Evolutionary conservation across 179 eudicot species (phyloP).

Genomic region (Dionaea muscipula): DNA sequence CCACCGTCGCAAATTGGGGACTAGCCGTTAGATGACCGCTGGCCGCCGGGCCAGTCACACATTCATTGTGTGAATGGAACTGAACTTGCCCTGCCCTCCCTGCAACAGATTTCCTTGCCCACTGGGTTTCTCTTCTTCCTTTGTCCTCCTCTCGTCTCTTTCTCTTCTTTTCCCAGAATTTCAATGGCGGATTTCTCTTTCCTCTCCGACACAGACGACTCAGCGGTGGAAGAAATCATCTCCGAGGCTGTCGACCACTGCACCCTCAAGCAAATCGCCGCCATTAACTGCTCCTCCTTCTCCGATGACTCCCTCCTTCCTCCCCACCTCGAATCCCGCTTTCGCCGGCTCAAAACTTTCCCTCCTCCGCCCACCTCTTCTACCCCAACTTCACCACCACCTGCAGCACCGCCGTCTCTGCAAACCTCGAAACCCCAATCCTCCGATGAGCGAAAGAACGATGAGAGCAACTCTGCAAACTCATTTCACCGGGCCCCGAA

Average conservation of each 20-base stretch:
- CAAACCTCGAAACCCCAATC: not conserved
- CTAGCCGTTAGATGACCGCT: too few relatives aligned
- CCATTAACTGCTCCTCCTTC: slow-evolving; percentile 58
- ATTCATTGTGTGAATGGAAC: too few relatives aligned
- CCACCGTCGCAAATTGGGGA: too few relatives aligned
- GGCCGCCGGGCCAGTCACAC: too few relatives aligned
- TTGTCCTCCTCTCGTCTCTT: too few relatives aligned
- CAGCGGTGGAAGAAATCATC: slow-evolving; percentile 55
- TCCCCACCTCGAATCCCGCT: slow-evolving; percentile 65
- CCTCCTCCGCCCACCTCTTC: slow-evolving; percentile 48
- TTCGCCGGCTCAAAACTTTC: slow-evolving; percentile 67
- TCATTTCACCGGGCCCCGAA: not conserved
- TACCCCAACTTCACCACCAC: slow-evolving; percentile 7
- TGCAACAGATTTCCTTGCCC: too few relatives aligned
- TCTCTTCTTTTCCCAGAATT: too few relatives aligned
- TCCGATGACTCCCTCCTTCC: slow-evolving; percentile 52
- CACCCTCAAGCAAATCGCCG: slow-evolving; percentile 65
- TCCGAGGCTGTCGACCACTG: slow-evolving; percentile 61
- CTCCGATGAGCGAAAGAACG: not conserved
- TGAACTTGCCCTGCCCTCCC: too few relatives aligned
- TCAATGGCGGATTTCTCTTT: slow-evolving; percentile 50
- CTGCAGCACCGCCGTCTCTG: not conserved
- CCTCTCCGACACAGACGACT: slow-evolving; percentile 46
- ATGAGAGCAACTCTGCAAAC: not conserved
- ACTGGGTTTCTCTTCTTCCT: too few relatives aligned